A percentile compares a stretch with the other conserved stretches of the same genome.
phyloP scores from a whole-genome alignment of 2,329 filamentous ascomycete genomes.

The Tolypocladium pustulatum region DNA sequence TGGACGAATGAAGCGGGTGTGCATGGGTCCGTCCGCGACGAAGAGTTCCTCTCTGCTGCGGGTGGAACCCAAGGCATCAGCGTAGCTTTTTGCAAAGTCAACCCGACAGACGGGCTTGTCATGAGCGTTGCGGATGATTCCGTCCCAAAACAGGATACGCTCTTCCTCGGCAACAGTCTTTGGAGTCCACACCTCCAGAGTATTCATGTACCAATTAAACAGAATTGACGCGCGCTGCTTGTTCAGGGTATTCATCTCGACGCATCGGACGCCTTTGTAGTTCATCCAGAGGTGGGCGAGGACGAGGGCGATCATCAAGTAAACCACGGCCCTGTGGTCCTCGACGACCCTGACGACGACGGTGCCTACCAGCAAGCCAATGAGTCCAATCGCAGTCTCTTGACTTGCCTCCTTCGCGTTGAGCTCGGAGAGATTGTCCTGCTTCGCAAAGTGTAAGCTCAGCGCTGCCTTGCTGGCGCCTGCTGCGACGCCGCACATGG shows the following conservation, averaged over 20 bases:
- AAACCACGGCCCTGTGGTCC: slow-evolving; percentile 62
- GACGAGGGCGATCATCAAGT: slow-evolving; percentile 60
- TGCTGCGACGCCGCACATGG: slow-evolving; percentile 80
- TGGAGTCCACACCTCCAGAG: slow-evolving; percentile 47
- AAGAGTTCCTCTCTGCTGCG: slow-evolving; percentile 8
- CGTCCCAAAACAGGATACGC: slow-evolving; percentile 44
- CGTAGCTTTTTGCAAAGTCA: slow-evolving; percentile 32
- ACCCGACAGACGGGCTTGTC: slow-evolving; percentile 20
- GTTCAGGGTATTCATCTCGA: slow-evolving; percentile 77
- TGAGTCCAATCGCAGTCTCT: slow-evolving; percentile 81
- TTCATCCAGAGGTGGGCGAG: slow-evolving; percentile 74
- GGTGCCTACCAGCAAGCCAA: slow-evolving; percentile 80
- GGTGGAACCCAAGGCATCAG: slow-evolving; percentile 18
- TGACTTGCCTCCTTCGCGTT: slow-evolving; percentile 94
- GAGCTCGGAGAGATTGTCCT: slow-evolving; percentile 81
- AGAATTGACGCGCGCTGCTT: slow-evolving; percentile 76
- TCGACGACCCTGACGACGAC: slow-evolving; percentile 69
- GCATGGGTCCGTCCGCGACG: slow-evolving; percentile 17
- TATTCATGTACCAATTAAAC: slow-evolving; percentile 46
- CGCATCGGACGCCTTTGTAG: slow-evolving; percentile 72
- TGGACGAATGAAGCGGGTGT: slow-evolving; percentile 18
- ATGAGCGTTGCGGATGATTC: slow-evolving; percentile 16
- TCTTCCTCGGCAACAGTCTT: slow-evolving; percentile 54
- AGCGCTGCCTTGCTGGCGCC: slow-evolving; percentile 84
- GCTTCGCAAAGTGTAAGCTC: slow-evolving; percentile 81